phyloP scores from a whole-genome alignment of 2,329 filamentous ascomycete genomes.

The Cladosporium velox region DNA sequence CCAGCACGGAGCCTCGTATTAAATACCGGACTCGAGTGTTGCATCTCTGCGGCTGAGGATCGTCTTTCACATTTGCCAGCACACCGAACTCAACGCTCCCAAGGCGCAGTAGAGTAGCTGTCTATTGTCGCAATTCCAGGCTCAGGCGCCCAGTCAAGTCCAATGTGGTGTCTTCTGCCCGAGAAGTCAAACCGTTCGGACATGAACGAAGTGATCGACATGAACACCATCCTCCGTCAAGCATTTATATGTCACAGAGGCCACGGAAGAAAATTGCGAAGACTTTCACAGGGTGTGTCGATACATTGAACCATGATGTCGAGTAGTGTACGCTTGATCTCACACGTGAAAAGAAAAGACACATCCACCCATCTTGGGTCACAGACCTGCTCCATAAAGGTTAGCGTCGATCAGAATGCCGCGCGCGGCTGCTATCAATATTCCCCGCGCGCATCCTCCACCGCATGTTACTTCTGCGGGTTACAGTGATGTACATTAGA shows the following conservation, averaged over 20 bases:
- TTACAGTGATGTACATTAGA: not conserved
- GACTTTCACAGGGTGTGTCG: not conserved
- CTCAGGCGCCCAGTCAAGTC: not conserved
- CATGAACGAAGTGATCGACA: not conserved
- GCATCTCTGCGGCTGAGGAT: not conserved
- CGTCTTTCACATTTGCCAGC: not conserved
- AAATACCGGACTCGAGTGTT: not conserved
- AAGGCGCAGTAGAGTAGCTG: not conserved
- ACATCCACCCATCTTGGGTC: not conserved
- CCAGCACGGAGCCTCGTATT: not conserved
- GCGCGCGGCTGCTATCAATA: not conserved
- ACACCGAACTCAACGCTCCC: not conserved
- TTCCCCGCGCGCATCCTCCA: conserved; percentile 1
- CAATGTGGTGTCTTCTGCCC: not conserved
- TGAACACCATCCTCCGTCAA: not conserved
- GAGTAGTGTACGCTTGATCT: not conserved
- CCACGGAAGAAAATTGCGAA: not conserved
- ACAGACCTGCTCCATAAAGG: conserved; percentile 6
- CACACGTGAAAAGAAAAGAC: not conserved
- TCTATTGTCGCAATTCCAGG: not conserved
- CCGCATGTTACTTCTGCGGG: conserved; percentile 2
- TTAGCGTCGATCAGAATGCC: not conserved
- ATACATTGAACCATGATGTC: not conserved
- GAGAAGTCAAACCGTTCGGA: not conserved
- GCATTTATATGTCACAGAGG: not conserved